Base-by-base conservation (phyloP, 208 protist species). In the Leishmania lainsoni region DNA sequence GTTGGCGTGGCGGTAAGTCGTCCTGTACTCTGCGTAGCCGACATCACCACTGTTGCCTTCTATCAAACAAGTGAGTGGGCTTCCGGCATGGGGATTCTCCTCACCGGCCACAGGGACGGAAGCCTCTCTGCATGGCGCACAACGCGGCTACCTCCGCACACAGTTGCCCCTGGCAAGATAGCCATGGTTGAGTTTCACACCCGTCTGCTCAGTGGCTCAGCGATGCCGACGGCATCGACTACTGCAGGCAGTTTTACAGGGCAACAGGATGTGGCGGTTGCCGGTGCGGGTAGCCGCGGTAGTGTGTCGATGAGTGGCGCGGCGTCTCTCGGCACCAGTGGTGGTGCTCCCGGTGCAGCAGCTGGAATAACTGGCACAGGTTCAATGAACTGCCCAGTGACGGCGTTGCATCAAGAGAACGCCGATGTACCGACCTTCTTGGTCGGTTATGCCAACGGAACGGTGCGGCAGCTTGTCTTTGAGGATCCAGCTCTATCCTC, bases 61-160 rank as follows among this genome's bases (percentile, higher is more conserved):
- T 96, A 94, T 81, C 71, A 95, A 29, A 93, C 92, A 32, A 69
- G 76, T 9, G 94, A 97, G 90, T 97, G 94, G 94, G 90, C 92
- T 1, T 52, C 84, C 3, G 94, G 94, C 48, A 93, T 92, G 79
- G 87, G 87, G 56, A 72, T 97, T 3, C 87, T 91, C 48, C 39
- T 97, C 48, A 93, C 92, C 0, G 94, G 94, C 3, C 94, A 98
- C 83, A 56, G 83, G 74, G 94, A 98, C 63, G 93, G 94, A 70
- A 94, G 88, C 72, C 52, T 98, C 29, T 85, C 85, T 5, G 84
- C 96, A 42, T 98, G 94, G 93, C 92, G 93, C 51, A 87, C 85
- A 17, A 91, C 88, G 17, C 92, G 92, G 2, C 84, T 95, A 12
- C 93, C 94, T 59, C 94, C 94, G 6, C 89, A 90, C 69, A 87